phyloP scores from a whole-genome alignment of 2,329 filamentous ascomycete species.

The Boeremia lycopersici region DNA sequence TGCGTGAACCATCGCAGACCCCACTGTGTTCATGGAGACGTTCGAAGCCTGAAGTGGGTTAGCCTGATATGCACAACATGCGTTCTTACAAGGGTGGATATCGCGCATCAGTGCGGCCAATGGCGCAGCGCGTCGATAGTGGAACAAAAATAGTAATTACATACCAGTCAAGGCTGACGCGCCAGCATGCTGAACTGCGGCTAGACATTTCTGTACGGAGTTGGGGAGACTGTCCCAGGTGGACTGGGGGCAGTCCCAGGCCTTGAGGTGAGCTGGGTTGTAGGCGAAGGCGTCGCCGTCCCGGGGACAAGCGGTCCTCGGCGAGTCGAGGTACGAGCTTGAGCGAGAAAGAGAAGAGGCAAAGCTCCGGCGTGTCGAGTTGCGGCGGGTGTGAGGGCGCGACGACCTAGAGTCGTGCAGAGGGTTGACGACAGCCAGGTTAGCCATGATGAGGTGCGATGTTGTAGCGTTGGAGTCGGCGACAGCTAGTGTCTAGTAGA shows the following conservation, averaged over 20 bases:
- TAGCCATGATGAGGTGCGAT: constrained; percentile 15
- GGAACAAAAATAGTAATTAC: constrained; percentile 24
- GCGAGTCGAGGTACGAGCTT: constrained; percentile 32
- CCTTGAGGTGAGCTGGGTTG: constrained; percentile 43
- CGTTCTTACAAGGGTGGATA: constrained; percentile 10
- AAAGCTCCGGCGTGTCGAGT: constrained; percentile 37
- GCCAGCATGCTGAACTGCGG: constrained; percentile 50
- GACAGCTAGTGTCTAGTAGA: background rate
- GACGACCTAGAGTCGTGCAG: constrained; percentile 28
- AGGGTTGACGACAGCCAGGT: constrained; percentile 30
- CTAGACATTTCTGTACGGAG: constrained; percentile 40
- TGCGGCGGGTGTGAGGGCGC: constrained; percentile 28
- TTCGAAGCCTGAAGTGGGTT: constrained; percentile 34
- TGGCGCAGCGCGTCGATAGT: constrained; percentile 8
- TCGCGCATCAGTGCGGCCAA: constrained; percentile 14
- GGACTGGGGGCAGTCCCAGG: constrained; percentile 48
- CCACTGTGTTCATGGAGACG: constrained; percentile 38
- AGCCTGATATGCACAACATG: constrained; percentile 16
- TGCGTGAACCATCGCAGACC: constrained; percentile 17
- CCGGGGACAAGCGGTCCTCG: constrained; percentile 40
- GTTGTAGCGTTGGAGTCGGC: background rate
- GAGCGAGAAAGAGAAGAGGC: constrained; percentile 28
- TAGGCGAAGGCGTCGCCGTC: constrained; percentile 49
- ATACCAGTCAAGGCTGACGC: constrained; percentile 53
- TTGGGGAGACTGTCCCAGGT: constrained; percentile 47